Evolutionary conservation across 2,329 filamentous ascomycete genomes (phyloP).

Genomic region (Endocalyx cinctus): DNA sequence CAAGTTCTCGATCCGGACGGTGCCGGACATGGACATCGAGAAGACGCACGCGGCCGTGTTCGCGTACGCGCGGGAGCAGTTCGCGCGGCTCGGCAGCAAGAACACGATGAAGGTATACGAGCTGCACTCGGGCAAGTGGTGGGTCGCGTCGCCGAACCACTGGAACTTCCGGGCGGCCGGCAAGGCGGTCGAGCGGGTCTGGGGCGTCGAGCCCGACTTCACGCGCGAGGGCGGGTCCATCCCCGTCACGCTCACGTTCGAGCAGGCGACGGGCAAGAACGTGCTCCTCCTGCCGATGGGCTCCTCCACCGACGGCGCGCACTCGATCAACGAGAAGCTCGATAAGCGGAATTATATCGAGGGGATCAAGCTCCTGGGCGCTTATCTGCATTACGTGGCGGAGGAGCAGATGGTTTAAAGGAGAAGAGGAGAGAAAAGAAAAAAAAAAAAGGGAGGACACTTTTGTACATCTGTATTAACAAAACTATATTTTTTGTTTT

Average conservation of each 20-base stretch:
- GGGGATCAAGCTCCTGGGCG: constrained; percentile 90
- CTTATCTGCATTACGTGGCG: constrained; percentile 93
- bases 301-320: constrained; percentile 90
- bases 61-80: constrained; percentile 77
- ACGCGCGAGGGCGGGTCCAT: constrained; percentile 96
- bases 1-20: constrained; percentile 97
- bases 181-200: constrained; percentile 95
- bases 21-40: constrained; percentile 94
- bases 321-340: constrained; percentile 98
- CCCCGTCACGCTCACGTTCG: constrained; percentile 93
- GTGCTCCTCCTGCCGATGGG: constrained; percentile 95
- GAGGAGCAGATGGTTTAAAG: no score
- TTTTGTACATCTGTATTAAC: no score
- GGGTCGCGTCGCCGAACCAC: constrained; percentile 95
- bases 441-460: no score
- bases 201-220: constrained; percentile 88
- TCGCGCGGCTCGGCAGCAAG: constrained; percentile 84
- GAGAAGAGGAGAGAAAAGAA: no score
- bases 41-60: constrained; percentile 82
- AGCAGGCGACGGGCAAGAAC: constrained; percentile 97
- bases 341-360: constrained; percentile 98
- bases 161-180: constrained; percentile 96
- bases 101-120: constrained; percentile 79
- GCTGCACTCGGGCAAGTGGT: constrained; percentile 96
- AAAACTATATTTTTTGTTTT: no score